These are phyloP conservation scores for Kalanchoe fedtschenkoi DNA, from an alignment of 164 flowering plant genomes.

Conservation along the genomic window DNA sequence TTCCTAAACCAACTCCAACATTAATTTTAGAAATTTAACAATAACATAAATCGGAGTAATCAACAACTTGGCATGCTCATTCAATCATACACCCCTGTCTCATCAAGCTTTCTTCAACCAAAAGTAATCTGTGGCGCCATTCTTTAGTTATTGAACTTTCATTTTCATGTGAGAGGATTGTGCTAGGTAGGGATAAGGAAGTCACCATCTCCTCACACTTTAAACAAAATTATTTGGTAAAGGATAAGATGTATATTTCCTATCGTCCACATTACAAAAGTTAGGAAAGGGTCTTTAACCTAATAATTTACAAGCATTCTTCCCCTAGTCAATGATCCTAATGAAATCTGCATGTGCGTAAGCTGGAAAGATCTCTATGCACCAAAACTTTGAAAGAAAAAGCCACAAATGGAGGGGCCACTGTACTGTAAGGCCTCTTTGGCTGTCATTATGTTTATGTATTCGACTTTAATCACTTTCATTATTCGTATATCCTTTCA, in stretches of 20 bases:
- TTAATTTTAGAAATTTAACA: too few species aligned
- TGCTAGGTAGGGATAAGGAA: conserved; percentile 4
- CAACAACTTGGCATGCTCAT: too few species aligned
- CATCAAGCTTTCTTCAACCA: too few species aligned
- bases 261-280: neutral
- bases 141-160: conserved; percentile 1
- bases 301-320: neutral
- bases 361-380: conserved; percentile 4
- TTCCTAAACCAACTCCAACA: too few species aligned
- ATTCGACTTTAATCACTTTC: neutral
- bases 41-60: too few species aligned
- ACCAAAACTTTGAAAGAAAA: neutral
- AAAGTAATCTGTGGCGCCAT: neutral
- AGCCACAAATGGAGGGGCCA: neutral
- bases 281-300: neutral
- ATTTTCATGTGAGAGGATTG: neutral
- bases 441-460: neutral
- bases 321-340: neutral
- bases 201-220: conserved; percentile 3
- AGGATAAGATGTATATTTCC: conserved; percentile 5
- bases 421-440: too few species aligned
- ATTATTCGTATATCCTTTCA: neutral
- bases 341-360: neutral
- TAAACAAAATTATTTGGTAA: neutral
- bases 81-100: neutral